Conservation (phyloP, 2,329 filamentous ascomycete species). For the Verticillium nonalfalfae region DNA sequence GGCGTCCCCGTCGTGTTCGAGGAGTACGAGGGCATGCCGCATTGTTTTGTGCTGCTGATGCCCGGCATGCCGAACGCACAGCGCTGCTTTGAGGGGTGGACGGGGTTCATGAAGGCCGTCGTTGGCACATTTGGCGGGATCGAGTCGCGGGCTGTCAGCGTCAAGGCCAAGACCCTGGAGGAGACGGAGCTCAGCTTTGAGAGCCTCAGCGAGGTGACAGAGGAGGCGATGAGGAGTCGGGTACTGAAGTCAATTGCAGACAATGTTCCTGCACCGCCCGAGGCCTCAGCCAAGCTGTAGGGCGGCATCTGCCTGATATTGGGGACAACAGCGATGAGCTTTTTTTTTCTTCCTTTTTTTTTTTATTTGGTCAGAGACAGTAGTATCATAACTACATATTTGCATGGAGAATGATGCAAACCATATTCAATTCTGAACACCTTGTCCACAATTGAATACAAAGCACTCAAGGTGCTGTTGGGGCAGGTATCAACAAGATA, state of each 20-base stretch:
- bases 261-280: conserved; percentile 11
- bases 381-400: too few relatives aligned
- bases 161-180: conserved; percentile 45
- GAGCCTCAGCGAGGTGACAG: conserved; percentile 32
- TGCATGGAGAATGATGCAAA: too few relatives aligned
- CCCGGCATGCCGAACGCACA: conserved; percentile 33
- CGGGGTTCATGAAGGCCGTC: conserved; percentile 46
- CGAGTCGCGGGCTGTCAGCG: conserved; percentile 31
- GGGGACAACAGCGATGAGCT: too few relatives aligned
- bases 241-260: conserved; percentile 21
- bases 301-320: too few relatives aligned
- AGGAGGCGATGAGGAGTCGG: conserved; percentile 34
- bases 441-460: too few relatives aligned
- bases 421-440: too few relatives aligned
- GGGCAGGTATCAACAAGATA: too few relatives aligned
- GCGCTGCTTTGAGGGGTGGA: conserved; percentile 50
- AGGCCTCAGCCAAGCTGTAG: conserved; percentile 22
- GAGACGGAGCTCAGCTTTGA: conserved; percentile 39
- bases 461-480: too few relatives aligned
- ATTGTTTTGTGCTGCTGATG: conserved; percentile 61
- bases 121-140: conserved; percentile 23
- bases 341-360: too few relatives aligned
- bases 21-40: conserved; percentile 77
- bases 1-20: conserved; percentile 59
- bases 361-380: too few relatives aligned